These are phyloP conservation scores for Kwoniella heveanensis DNA, from an alignment of 768 basidiomycete genomes.

Conservation along the genomic window DNA sequence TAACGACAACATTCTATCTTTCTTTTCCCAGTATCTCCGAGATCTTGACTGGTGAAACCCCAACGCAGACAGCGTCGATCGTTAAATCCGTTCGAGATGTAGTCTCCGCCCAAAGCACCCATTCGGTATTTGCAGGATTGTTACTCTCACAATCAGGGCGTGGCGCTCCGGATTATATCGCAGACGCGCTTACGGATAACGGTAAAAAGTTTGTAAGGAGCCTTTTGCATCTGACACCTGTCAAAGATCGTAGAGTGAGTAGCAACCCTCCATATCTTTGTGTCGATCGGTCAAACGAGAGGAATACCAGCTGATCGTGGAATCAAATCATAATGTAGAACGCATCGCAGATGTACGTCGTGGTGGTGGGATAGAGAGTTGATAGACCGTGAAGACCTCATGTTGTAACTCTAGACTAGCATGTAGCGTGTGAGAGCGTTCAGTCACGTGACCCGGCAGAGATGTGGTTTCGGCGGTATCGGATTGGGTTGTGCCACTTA, in stretches of 20 bases:
- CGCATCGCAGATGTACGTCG: conserved; percentile 14
- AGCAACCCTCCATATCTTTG: not conserved
- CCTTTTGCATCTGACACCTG: conserved; percentile 30
- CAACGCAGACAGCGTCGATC: conserved; percentile 13
- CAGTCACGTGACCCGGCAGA: too few species aligned
- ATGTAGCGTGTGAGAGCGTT: too few species aligned
- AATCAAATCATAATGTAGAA: conserved; percentile 6
- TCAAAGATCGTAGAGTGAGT: conserved; percentile 29
- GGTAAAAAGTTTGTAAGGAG: conserved; percentile 13
- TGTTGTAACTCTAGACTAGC: too few species aligned
- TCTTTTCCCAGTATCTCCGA: conserved; percentile 14
- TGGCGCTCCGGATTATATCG: conserved; percentile 7
- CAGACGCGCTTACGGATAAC: conserved; percentile 1
- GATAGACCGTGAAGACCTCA: not conserved
- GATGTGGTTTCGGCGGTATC: too few species aligned
- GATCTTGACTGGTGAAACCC: conserved; percentile 13
- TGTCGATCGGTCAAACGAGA: too few species aligned
- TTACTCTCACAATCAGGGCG: conserved; percentile 1
- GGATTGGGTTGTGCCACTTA: too few species aligned
- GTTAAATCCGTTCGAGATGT: conserved; percentile 6
- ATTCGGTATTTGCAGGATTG: conserved; percentile 27
- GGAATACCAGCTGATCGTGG: too few species aligned
- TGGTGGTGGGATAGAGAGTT: conserved; percentile 15
- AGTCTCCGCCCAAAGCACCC: conserved; percentile 11
- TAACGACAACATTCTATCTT: not conserved